Evolutionary conservation across 345 rosid genomes (phyloP).

Genomic region (Pugionium dolabratum): DNA sequence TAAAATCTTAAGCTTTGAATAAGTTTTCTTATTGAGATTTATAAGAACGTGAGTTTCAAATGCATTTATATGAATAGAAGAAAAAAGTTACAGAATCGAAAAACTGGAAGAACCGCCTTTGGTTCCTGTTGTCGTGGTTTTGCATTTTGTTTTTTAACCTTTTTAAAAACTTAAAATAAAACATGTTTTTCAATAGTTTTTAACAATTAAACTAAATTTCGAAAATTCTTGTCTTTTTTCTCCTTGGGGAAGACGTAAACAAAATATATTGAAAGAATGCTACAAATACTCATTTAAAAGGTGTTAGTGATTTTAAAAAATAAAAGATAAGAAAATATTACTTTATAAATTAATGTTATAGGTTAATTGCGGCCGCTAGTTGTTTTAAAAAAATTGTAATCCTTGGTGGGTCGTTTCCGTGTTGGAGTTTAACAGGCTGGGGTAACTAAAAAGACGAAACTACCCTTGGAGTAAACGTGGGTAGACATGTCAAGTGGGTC

Average conservation of each 20-base stretch:
- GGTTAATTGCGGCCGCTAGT: not conserved
- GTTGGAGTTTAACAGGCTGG: not conserved
- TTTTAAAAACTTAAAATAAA: too few species aligned
- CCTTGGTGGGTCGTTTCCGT: not conserved
- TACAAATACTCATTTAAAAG: not conserved
- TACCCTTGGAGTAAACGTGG: not conserved
- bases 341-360: too few species aligned
- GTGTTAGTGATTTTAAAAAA: too few species aligned
- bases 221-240: slow-evolving; percentile 3
- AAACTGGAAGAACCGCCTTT: slow-evolving; percentile 37
- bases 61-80: not conserved
- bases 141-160: not conserved
- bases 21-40: not conserved
- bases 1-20: not conserved
- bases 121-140: slow-evolving; percentile 29
- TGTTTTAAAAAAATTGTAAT: not conserved
- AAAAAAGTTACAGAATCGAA: not conserved
- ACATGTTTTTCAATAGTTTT: too few species aligned
- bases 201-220: too few species aligned
- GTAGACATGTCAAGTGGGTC: too few species aligned
- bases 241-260: slow-evolving; percentile 32
- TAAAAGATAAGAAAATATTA: too few species aligned
- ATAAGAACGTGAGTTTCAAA: slow-evolving; percentile 38
- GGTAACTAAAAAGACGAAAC: not conserved
- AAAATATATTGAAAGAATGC: not conserved